Base-by-base conservation (phyloP, 176 grass and related monocot genomes). In the Rhipidocladum racemiflorum region DNA sequence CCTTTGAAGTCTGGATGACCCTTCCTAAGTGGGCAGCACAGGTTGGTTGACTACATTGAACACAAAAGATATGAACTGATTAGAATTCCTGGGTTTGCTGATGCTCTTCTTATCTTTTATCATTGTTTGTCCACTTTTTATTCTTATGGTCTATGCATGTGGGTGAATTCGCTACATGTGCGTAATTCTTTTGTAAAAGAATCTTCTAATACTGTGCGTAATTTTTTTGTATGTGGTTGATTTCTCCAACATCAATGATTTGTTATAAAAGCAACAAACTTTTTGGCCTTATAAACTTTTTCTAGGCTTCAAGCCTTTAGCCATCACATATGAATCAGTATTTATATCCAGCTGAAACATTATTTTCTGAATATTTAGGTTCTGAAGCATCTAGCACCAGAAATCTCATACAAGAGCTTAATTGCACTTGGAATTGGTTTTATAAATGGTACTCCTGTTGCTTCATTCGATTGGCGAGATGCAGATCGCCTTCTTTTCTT, bases 11-110 rank as follows among this genome's bases (percentile, higher is more conserved):
- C 75, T 91, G 96, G 74, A 93, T 99, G 90, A 90, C 86, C 75
- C 87, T 99, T 74, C 96, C 96, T 81, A 90, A 90, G 76, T 99
- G 96, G 96, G 96, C 96, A 76, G 76, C 83, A 39, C 96, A 99
- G 96, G 96, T 99, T 84, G 6, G 60, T 81, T 71, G 76, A 60
- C 10, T 74, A 65, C 53, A 40, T 50, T 81, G 43, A 54, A 84
- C 30, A 57, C 28, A 80, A 35, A 55, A 79, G 42, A 49, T 80
- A 28, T 84, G 20, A 27, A 50, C 36, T 68, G 25, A 36, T 82
- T 76, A 62, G 57, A 72, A 76, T 72, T 59, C 25, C 28, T 77
- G 32, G 34, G 39, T 80, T 9, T 64, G 34, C 24, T 61, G 16
- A 46, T 61, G 39, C 34, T 24, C 60, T 53, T 60, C 6, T 65